phyloP scores from a whole-genome alignment of 2,329 filamentous ascomycete species.

The Hypomyces rosellus region DNA sequence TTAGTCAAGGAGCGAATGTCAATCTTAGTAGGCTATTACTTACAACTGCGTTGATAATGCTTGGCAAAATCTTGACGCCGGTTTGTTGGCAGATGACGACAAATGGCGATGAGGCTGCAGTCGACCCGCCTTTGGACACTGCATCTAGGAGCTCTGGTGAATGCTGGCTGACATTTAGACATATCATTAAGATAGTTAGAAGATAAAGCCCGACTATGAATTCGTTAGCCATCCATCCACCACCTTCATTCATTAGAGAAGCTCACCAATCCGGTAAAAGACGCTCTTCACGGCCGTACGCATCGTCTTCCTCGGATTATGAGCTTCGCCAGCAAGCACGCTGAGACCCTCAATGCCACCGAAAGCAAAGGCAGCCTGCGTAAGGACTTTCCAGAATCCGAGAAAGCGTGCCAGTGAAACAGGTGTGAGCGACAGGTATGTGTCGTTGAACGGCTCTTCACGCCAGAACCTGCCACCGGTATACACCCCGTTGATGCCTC shows the following conservation, averaged over 20 bases:
- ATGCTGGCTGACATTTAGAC: constrained; percentile 13
- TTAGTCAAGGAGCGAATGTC: background rate
- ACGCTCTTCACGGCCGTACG: constrained; percentile 11
- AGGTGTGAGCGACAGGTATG: constrained; percentile 22
- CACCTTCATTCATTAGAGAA: too few species aligned
- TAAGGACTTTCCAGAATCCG: constrained; percentile 33
- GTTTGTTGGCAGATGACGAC: constrained; percentile 43
- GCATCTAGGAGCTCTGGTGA: constrained; percentile 19
- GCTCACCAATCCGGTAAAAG: constrained; percentile 14
- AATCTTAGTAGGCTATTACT: background rate
- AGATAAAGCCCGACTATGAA: constrained; percentile 11
- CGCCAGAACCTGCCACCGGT: constrained; percentile 38
- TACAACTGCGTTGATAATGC: constrained; percentile 50
- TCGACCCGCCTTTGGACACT: constrained; percentile 46
- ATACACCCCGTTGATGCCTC: constrained; percentile 28
- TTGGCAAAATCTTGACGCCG: constrained; percentile 42
- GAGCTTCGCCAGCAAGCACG: constrained; percentile 33
- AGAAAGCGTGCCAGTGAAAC: constrained; percentile 31
- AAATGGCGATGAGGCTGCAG: constrained; percentile 46
- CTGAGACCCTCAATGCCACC: constrained; percentile 21
- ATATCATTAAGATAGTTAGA: constrained; percentile 13
- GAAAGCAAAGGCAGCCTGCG: constrained; percentile 34
- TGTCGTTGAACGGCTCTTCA: constrained; percentile 30
- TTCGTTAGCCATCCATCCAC: background rate
- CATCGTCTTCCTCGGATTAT: constrained; percentile 32